Conservation (phyloP, 108 stramenopile species). For the Phaeodactylum tricornutum region DNA sequence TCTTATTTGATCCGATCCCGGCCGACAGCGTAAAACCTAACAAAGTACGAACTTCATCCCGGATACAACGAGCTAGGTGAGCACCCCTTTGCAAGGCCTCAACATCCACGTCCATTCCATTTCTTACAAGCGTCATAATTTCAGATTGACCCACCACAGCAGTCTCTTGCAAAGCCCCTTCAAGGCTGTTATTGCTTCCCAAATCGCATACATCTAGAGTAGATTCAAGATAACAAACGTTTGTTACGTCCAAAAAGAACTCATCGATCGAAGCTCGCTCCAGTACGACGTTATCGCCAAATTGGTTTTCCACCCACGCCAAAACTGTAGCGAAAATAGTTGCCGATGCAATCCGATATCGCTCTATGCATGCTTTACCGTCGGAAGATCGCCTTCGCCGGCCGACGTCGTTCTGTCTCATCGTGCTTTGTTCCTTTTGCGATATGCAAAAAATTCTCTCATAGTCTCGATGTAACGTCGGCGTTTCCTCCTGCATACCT, state of each 20-base stretch:
- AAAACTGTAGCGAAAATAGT: constrained; percentile 61
- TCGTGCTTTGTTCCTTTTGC: constrained; percentile 24
- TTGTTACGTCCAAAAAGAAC: constrained; percentile 69
- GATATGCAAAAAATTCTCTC: constrained; percentile 42
- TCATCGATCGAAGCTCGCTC: constrained; percentile 83
- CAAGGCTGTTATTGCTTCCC: not conserved
- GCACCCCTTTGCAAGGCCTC: constrained; percentile 34
- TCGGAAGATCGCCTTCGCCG: constrained; percentile 39
- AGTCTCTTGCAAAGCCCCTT: not conserved
- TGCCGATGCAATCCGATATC: constrained; percentile 68
- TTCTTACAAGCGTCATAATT: not conserved
- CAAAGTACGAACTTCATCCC: constrained; percentile 36
- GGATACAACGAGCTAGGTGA: constrained; percentile 37
- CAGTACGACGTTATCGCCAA: constrained; percentile 33
- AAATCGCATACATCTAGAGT: no score
- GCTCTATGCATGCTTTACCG: constrained; percentile 80
- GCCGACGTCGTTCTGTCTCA: constrained; percentile 38
- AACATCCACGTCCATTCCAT: not conserved
- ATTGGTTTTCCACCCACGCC: constrained; percentile 18
- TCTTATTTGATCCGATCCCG: constrained; percentile 69
- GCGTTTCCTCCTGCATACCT: not conserved
- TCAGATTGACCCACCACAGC: constrained; percentile 9
- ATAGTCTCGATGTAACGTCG: constrained; percentile 27
- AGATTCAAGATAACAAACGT: no score
- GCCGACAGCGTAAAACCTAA: constrained; percentile 75